A percentile compares a stretch with the other conserved stretches of the same genome.
phyloP scores from a whole-genome alignment of 1,284 basidiomycete species.

The Rhodotorula sp. region DNA sequence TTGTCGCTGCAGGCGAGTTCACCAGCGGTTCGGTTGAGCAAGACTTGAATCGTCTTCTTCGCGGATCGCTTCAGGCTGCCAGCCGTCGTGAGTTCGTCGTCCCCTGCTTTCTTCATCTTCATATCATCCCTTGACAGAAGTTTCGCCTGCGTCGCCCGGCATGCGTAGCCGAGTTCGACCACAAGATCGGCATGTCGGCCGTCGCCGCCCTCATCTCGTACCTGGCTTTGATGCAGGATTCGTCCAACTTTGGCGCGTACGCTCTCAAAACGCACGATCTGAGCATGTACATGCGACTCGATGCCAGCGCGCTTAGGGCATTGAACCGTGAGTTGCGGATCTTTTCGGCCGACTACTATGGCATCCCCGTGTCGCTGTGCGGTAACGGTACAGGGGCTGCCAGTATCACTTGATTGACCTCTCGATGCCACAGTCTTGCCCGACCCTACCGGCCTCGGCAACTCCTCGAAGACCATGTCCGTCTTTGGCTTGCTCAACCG shows the following conservation, averaged over 20 bases:
- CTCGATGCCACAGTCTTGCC: constrained; percentile 42
- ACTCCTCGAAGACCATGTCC: constrained; percentile 67
- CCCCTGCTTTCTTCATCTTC: not conserved
- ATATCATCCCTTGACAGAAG: not conserved
- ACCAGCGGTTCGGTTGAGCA: constrained; percentile 74
- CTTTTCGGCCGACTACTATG: no score
- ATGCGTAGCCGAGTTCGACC: constrained; percentile 70
- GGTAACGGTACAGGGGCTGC: no score
- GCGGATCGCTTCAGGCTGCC: constrained; percentile 54
- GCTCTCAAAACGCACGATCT: constrained; percentile 83
- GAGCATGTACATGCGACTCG: constrained; percentile 90
- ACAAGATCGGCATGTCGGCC: constrained; percentile 75
- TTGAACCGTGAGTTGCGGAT: constrained; percentile 61
- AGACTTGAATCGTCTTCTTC: constrained; percentile 75
- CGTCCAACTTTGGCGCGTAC: constrained; percentile 78
- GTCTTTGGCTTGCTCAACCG: constrained; percentile 87
- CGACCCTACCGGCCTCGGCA: constrained; percentile 36
- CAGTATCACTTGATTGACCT: no score
- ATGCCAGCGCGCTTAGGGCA: constrained; percentile 89
- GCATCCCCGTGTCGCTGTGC: no score
- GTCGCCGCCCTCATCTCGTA: constrained; percentile 79
- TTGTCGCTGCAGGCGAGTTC: constrained; percentile 68
- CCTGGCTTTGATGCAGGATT: constrained; percentile 76
- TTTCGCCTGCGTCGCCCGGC: not conserved
- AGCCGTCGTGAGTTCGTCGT: constrained; percentile 52